Base-by-base conservation (phyloP, 2,329 filamentous ascomycete genomes). In the Diplodia corticola region DNA sequence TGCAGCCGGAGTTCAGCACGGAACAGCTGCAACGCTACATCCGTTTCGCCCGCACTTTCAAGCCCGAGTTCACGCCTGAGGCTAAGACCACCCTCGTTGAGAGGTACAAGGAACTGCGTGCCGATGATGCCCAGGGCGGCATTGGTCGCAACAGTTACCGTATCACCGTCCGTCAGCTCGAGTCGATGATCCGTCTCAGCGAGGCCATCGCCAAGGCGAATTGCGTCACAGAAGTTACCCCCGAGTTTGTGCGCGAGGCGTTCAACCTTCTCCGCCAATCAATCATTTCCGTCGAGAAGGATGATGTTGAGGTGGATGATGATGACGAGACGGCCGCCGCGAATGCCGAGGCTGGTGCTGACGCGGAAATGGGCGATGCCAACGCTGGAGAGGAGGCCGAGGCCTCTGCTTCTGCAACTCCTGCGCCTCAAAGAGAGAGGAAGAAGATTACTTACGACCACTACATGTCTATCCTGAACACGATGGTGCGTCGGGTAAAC, bases 131-230 rank as follows among this genome's bases (percentile, higher is more conserved):
- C 0, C 93, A 97, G 77, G 95, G 95, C 60, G 95, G 95, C 35
- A 88, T 97, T 59, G 95, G 95, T 68, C 88, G 92, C 74, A 98
- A 97, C 80, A 96, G 91, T 70, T 99, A 99, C 82, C 89, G 95
- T 67, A 99, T 99, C 77, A 99, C 95, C 0, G 95, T 99, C 59
- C 88, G 95, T 75, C 95, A 99, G 78, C 85, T 99, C 2, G 95
- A 99, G 80, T 94, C 90, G 75, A 89, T 99, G 85, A 98, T 99
- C 71, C 92, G 95, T 69, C 82, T 99, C 65, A 94, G 91, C 64
- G 95, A 99, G 79, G 95, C 95, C n/a, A 97, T 99, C 71, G 95
- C 95, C 67, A 98, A 98, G 80, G 92, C 93, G 67, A 98, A 97
- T 76, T 99, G 95, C 75, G 92, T 97, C 15, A 91, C 94, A 72